Conservation (phyloP, 2,329 filamentous ascomycete genomes). For the Aspergillus piperis region DNA sequence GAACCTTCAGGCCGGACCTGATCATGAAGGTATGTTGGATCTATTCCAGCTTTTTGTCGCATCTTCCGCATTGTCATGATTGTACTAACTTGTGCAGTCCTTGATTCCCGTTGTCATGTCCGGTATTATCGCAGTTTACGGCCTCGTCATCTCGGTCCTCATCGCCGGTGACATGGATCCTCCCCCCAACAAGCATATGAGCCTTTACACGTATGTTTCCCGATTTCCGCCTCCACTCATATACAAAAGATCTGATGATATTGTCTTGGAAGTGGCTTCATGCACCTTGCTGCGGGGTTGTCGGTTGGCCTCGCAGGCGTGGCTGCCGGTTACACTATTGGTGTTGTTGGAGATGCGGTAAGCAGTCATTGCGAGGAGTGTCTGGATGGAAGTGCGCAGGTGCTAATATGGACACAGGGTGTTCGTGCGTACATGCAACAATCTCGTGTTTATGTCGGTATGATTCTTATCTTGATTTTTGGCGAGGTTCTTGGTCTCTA, state of each 20-base stretch:
- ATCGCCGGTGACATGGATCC: conserved; percentile 88
- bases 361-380: conserved; percentile 26
- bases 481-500: conserved; percentile 96
- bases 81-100: conserved; percentile 38
- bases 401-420: conserved; percentile 51
- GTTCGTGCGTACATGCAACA: conserved; percentile 96
- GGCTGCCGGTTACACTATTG: conserved; percentile 94
- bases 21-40: conserved; percentile 63
- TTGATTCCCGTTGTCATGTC: conserved; percentile 76
- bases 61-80: neutral
- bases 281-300: conserved; percentile 88
- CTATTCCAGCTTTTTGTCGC: neutral
- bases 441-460: conserved; percentile 93
- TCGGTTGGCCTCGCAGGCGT: conserved; percentile 90
- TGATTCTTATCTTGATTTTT: conserved; percentile 98
- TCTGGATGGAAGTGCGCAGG: neutral
- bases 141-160: conserved; percentile 92
- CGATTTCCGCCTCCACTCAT: neutral
- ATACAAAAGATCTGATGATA: conserved; percentile 19
- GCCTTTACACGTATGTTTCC: conserved; percentile 72
- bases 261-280: conserved; percentile 67
- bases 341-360: conserved; percentile 88
- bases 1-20: conserved; percentile 65
- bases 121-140: conserved; percentile 97
- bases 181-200: conserved; percentile 69